Conservation (phyloP, 2,329 filamentous ascomycete genomes). For the Fusarium xyrophilum region DNA sequence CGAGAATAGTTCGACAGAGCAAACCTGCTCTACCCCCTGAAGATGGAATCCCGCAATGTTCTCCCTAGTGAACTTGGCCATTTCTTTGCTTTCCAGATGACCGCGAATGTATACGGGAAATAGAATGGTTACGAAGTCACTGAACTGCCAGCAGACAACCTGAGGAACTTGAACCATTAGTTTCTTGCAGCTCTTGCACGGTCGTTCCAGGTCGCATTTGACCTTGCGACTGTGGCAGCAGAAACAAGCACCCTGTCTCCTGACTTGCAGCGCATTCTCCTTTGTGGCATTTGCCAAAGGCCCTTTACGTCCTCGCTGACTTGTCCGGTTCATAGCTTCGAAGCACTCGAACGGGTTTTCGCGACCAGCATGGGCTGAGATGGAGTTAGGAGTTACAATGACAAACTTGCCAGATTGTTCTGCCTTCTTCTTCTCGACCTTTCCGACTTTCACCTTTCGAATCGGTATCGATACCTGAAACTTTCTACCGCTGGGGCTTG, state of each 20-base stretch:
- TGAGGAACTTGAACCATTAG: slow-evolving; percentile 58
- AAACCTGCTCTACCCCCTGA: slow-evolving; percentile 51
- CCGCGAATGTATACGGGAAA: slow-evolving; percentile 60
- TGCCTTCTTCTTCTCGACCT: slow-evolving; percentile 54
- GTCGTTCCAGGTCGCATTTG: slow-evolving; percentile 62
- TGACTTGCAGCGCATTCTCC: slow-evolving; percentile 61
- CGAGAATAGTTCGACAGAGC: slow-evolving; percentile 57
- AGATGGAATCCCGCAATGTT: slow-evolving; percentile 56
- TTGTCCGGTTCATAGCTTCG: slow-evolving; percentile 56
- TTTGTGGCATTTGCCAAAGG: slow-evolving; percentile 62
- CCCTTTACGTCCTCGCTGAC: slow-evolving; percentile 63
- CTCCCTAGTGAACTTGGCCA: slow-evolving; percentile 56
- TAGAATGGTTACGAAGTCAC: slow-evolving; percentile 59
- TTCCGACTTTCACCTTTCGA: slow-evolving; percentile 53
- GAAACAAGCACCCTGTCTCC: slow-evolving; percentile 63
- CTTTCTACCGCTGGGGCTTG: slow-evolving; percentile 32
- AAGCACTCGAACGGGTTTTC: slow-evolving; percentile 63
- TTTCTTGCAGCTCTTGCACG: slow-evolving; percentile 64
- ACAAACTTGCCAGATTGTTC: slow-evolving; percentile 57
- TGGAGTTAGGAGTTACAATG: slow-evolving; percentile 62
- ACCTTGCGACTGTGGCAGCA: slow-evolving; percentile 67
- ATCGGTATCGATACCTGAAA: slow-evolving; percentile 47
- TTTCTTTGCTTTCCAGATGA: slow-evolving; percentile 60
- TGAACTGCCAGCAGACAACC: slow-evolving; percentile 66
- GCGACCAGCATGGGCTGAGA: slow-evolving; percentile 58